Base-by-base conservation (phyloP, 1,284 basidiomycete genomes). In the Xerocomus cyaneibrunnescens region DNA sequence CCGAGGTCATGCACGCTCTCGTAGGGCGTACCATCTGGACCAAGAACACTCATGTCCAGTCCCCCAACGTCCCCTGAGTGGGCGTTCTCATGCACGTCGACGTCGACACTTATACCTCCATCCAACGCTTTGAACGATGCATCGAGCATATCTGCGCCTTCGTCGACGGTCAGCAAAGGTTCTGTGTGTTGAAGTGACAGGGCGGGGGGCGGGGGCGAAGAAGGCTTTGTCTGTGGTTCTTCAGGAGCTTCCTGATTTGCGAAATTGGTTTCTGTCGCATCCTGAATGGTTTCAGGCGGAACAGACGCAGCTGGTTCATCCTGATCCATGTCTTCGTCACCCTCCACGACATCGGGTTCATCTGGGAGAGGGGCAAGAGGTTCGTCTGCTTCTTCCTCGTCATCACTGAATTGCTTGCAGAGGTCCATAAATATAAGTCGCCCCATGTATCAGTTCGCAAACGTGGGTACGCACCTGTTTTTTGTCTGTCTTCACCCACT, bases 351-450 rank as follows among this genome's bases (percentile, higher is more conserved):
- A 62, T 87, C 84, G 21, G 79, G 77, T 57, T 89, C 86, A 48
- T 88, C 88, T 13, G 85, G 87, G 42, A 90, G 72, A 21, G 88
- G 87, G 9, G 81, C 88, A 34, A 90, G 76, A 16, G 87, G 87
- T 60, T 87, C 84, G 59, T 89, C 86, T 0, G 73, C 79, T 57
- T 82, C 85, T 47, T 80, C 85, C 62, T 91, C 88, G 51, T 90
- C 87, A 62, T 90, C 89, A 61, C 83, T 88, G 62, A 89, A 89
- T 77, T 89, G 83, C 88, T 90, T 61, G 43, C 47, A 38, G 43
- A 51, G 23, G 34, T 48, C 14, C 42, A 45, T 41, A 35, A 34
- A 32, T 25, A 52, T 59, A 43, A 60, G 50, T 36, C 36, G 30
- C 39, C 23, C 19, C 21, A 22, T 31, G 16, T 8, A 28, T 41